Base-by-base conservation (phyloP, 106 monocot genomes). In the Acanthochlamys bracteata region DNA sequence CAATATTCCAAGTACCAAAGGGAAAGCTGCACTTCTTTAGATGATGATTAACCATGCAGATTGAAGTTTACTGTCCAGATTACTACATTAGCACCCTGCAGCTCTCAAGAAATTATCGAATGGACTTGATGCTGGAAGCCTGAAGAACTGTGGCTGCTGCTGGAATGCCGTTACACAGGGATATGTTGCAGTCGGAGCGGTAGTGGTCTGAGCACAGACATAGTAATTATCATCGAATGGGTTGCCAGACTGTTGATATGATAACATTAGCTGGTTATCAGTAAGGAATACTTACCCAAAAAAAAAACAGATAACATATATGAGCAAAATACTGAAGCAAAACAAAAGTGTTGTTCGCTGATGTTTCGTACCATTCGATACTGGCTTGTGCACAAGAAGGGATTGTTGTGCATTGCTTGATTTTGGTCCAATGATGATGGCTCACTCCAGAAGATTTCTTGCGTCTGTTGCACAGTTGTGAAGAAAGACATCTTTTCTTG, bases 401-500 rank as follows among this genome's bases (percentile, higher is more conserved):
- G 16, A 11, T n/a, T n/a, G n/a, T 43, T n/a, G 23, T 43, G 51
- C 11, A 42, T 71, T 13, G n/a, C 27, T 65, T 64, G 54, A 54
- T 54, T 39, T 43, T 43, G 43, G 11, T 59, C 24, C 45, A 60
- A 39, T n/a, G 64, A 62, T 2, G 24, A 39, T 24, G 63, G 4
- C n/a, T 53, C 59, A 56, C 0, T 42, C 24, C 42, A 19, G 58
- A 63, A 33, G 27, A 66, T 17, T 72, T 78, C 89, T 11, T 69
- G 69, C 69, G 70, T 73, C 27, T 82, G 79, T 59, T 69, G 81
- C 25, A 53, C 53, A 51, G 61, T 76, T 60, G 78, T 75, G n/a
- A 86, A 84, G 43, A 65, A 65, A 54, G 84, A 86, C 60, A 90
- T 67, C 25, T 90, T 95, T 55, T 90, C 68, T 51, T 84, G 95